Evolutionary conservation across 2,329 filamentous ascomycete genomes (phyloP), one percentile per base, ranked within the genome.

Genomic region (Beauveria australis): DNA sequence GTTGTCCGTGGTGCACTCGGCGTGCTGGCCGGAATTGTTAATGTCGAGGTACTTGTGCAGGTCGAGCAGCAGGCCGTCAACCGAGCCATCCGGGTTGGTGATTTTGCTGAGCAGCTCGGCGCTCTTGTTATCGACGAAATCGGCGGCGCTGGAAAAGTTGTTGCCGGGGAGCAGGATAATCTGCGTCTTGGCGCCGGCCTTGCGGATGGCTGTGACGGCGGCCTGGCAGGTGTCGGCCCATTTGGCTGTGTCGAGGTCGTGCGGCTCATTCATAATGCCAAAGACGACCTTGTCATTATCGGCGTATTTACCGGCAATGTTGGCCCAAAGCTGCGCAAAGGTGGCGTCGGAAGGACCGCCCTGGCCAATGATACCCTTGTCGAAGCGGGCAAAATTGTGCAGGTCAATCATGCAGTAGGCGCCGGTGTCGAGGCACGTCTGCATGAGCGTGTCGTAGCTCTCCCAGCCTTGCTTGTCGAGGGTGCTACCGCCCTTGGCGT

Each of bases 201-300:
- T 71, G 48, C 87, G 82, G 66, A 90, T 88, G 3, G 84, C 86
- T 0, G 80, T 85, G 1, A 90, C 86, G 18, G 77, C 84, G 14
- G 76, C 77, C 68, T 89, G 87, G 63, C 83, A 81, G 0, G 82
- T 84, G 5, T 76, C 69, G 0, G 81, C 84, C 86, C 86, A 89
- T 1, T 73, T 70, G 28, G 67, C 70, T 64, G 87, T 76, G 66
- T 85, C 79, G 60, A 82, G 71, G 57, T 84, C 81, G 69, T 88
- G 84, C 7, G 86, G 86, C 72, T 86, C 87, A 72, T 89, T 89
- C 85, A 89, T 89, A 49, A 89, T 69, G 16, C 84, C 85, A 64
- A 89, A 87, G 3, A 81, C 76, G 28, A 89, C 72, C 62, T 80
- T 83, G 43, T 76, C 69, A 54, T 83, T 72, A 6, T 67, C 67